Conservation (phyloP, 139 green algal genomes). For the Klebsormidium nitens region DNA sequence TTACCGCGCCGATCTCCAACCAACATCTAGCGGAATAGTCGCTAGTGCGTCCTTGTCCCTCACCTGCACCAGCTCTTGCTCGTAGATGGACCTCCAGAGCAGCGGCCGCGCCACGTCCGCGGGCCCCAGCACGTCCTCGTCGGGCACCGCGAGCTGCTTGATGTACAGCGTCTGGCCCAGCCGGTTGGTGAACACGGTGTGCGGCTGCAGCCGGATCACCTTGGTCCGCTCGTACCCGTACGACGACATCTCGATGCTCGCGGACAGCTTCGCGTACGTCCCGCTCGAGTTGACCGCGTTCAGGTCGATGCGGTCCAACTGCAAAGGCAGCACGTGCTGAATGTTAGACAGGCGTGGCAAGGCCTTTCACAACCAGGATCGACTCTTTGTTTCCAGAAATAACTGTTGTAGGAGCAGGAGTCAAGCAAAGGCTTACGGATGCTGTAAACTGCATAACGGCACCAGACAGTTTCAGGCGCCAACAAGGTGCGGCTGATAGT, state of each 20-base stretch:
- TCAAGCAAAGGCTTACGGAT: too few species aligned
- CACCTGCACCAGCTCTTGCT: slow-evolving; percentile 29
- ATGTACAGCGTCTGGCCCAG: slow-evolving; percentile 10
- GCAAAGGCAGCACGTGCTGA: too few species aligned
- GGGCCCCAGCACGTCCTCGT: slow-evolving; percentile 9
- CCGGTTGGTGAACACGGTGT: slow-evolving; percentile 27
- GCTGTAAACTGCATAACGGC: too few species aligned
- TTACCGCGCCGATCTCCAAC: too few species aligned
- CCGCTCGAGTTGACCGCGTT: slow-evolving; percentile 14
- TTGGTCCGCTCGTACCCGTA: slow-evolving; percentile 33
- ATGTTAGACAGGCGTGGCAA: too few species aligned
- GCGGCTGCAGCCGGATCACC: slow-evolving; percentile 26
- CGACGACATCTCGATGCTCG: slow-evolving; percentile 24
- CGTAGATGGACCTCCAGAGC: slow-evolving; percentile 22
- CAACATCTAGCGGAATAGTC: too few species aligned
- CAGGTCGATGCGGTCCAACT: slow-evolving; percentile 28
- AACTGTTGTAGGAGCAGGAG: too few species aligned
- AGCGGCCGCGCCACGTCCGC: neutral
- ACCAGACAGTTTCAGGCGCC: too few species aligned
- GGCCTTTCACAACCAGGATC: too few species aligned
- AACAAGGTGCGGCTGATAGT: too few species aligned
- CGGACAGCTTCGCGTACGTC: slow-evolving; percentile 23
- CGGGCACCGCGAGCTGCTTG: slow-evolving; percentile 2
- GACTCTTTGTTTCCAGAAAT: too few species aligned
- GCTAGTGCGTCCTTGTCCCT: too few species aligned